Evolutionary conservation across 2,329 filamentous ascomycete genomes (phyloP).

Genomic region (Epichloe uncinata): DNA sequence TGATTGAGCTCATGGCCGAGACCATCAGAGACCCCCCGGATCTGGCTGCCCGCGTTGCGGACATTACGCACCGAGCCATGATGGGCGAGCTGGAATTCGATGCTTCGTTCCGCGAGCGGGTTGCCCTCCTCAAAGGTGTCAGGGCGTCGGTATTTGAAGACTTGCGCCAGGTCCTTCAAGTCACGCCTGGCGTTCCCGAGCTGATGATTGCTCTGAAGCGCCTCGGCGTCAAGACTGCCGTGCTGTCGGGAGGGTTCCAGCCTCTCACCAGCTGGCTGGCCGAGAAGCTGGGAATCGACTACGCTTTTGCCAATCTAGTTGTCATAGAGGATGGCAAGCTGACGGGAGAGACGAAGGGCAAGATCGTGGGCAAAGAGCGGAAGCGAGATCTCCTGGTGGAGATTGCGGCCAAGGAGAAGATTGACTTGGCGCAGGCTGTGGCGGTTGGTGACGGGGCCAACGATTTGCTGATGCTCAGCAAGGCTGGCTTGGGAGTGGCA

Average conservation of each 20-base stretch:
- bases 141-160: slow-evolving; percentile 66
- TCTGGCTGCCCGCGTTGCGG: slow-evolving; percentile 67
- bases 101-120: slow-evolving; percentile 66
- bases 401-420: slow-evolving; percentile 54
- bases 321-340: slow-evolving; percentile 48
- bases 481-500: slow-evolving; percentile 64
- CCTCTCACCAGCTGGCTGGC: slow-evolving; percentile 83
- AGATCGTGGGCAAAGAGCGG: slow-evolving; percentile 63
- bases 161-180: slow-evolving; percentile 59
- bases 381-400: slow-evolving; percentile 59
- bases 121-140: slow-evolving; percentile 68
- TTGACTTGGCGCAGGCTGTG: slow-evolving; percentile 52
- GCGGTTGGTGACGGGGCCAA: slow-evolving; percentile 76
- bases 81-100: slow-evolving; percentile 91
- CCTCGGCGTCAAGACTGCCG: slow-evolving; percentile 76
- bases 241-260: slow-evolving; percentile 84
- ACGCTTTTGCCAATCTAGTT: slow-evolving; percentile 80
- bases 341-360: slow-evolving; percentile 58
- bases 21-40: slow-evolving; percentile 56
- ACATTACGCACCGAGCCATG: slow-evolving; percentile 91
- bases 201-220: slow-evolving; percentile 62
- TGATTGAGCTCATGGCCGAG: slow-evolving; percentile 87
- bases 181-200: slow-evolving; percentile 68
- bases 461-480: slow-evolving; percentile 66
- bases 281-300: slow-evolving; percentile 65